Evolutionary conservation across 179 eudicot species (phyloP).

Genomic region (Beta lomatogona): DNA sequence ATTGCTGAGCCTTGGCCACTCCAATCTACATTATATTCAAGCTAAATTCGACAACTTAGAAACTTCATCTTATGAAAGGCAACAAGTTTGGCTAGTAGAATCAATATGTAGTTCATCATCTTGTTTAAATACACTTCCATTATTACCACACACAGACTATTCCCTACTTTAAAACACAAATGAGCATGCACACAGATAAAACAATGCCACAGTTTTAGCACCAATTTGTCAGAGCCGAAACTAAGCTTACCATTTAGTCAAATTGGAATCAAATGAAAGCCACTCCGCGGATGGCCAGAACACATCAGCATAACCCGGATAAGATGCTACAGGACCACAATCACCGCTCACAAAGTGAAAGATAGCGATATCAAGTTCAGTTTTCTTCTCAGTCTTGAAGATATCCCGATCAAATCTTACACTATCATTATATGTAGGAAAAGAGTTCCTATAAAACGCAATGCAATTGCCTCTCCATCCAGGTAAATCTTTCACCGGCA

Average conservation of each 20-base stretch:
- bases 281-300: slow-evolving; percentile 19
- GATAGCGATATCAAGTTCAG: background rate
- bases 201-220: no score
- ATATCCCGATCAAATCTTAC: background rate
- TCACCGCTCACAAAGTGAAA: slow-evolving; percentile 13
- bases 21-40: background rate
- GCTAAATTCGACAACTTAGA: no score
- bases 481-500: slow-evolving; percentile 13
- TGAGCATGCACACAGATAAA: no score
- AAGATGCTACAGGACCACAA: background rate
- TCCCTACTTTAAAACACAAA: no score
- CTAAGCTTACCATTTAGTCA: no score
- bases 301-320: slow-evolving; percentile 7
- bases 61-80: no score
- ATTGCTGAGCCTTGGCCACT: background rate
- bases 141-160: no score
- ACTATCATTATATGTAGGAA: slow-evolving; percentile 7
- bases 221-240: no score
- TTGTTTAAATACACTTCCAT: no score
- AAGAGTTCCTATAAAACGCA: slow-evolving; percentile 12
- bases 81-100: no score
- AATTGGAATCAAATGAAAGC: slow-evolving; percentile 2
- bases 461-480: slow-evolving; percentile 30
- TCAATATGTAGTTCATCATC: no score
- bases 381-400: background rate